Base-by-base conservation (phyloP, 2,329 filamentous ascomycete genomes). In the Hypoxylon sp. region DNA sequence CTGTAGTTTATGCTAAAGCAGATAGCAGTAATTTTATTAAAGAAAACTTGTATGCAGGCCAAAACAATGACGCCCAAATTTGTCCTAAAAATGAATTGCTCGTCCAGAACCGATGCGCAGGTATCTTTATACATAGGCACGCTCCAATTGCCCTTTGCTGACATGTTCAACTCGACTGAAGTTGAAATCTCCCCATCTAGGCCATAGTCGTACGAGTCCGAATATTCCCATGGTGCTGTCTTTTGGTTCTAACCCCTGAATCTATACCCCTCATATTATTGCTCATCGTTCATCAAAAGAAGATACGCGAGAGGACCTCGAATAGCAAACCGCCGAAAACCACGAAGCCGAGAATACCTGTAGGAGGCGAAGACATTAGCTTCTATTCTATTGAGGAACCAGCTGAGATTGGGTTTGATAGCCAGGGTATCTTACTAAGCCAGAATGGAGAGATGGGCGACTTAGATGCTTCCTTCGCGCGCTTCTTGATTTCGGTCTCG, bases 381-480 rank as follows among this genome's bases (percentile, higher is more conserved):
- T 17, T 26, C 1, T 19, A 12, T n/a, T 31, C 15, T 8, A 2
- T 13, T 2, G 19, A 31, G 12, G 15, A 37, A 9, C 15, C 9
- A 12, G 16, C 11, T 2, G 9, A 13, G 11, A n/a, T 1, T 4
- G 4, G 2, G 15, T 5, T 31, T 15, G 17, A n/a, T 20, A 19
- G 23, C n/a, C 7, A 12, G 35, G 20, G 31, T 19, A 32, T 21
- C 47, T 7, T 75, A 87, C 85, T 75, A 23, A 88, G 71, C 82
- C 82, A 86, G 58, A 86, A 66, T n/a, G 80, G 76, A 20, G 84
- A 86, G 67, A 88, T 80, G 59, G 84, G 80, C 48, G 82, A 79
- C 78, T 85, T 86, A 48, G 70, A 58, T 51, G 72, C 63, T 65
- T 81, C 77, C 76, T 85, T 82, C 63, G 62, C 65, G 56, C 75